phyloP scores from a whole-genome alignment of 208 protist species.

The Endotrypanum monterogeii region DNA sequence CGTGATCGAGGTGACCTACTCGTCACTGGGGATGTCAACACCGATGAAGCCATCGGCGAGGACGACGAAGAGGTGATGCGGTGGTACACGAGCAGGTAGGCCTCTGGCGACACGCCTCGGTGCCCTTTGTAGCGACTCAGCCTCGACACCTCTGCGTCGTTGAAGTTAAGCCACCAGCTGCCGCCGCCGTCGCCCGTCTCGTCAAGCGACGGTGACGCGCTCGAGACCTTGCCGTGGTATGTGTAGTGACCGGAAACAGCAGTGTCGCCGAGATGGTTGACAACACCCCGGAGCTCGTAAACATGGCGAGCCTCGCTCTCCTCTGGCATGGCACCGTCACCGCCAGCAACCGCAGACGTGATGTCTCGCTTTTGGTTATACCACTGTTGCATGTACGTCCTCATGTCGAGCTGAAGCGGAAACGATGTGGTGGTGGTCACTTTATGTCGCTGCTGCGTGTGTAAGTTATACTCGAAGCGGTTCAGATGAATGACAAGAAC shows the following conservation, averaged over 20 bases:
- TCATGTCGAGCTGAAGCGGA: constrained; percentile 65
- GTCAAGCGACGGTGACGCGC: neutral
- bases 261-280: constrained; percentile 73
- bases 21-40: neutral
- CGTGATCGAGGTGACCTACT: neutral
- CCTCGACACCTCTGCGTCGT: constrained; percentile 63
- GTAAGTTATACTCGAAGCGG: constrained; percentile 74
- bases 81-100: constrained; percentile 80
- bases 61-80: constrained; percentile 22
- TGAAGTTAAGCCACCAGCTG: constrained; percentile 64
- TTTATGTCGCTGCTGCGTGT: constrained; percentile 72
- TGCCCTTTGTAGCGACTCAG: constrained; percentile 48
- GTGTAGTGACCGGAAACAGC: constrained; percentile 84
- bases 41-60: constrained; percentile 22
- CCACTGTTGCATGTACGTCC: constrained; percentile 55
- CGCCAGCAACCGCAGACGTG: neutral
- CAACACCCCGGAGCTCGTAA: constrained; percentile 72
- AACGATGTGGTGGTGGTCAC: constrained; percentile 51
- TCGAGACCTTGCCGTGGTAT: constrained; percentile 61
- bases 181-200: neutral
- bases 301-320: constrained; percentile 4
- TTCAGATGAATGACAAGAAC: constrained; percentile 79
- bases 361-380: constrained; percentile 31
- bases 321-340: neutral
- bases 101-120: constrained; percentile 47